Percentiles rank a stretch among this genome's conserved stretches.
These are phyloP conservation scores for Xylariaceae sp. DNA, from an alignment of 2,329 filamentous ascomycete species.

Conservation along the genomic window DNA sequence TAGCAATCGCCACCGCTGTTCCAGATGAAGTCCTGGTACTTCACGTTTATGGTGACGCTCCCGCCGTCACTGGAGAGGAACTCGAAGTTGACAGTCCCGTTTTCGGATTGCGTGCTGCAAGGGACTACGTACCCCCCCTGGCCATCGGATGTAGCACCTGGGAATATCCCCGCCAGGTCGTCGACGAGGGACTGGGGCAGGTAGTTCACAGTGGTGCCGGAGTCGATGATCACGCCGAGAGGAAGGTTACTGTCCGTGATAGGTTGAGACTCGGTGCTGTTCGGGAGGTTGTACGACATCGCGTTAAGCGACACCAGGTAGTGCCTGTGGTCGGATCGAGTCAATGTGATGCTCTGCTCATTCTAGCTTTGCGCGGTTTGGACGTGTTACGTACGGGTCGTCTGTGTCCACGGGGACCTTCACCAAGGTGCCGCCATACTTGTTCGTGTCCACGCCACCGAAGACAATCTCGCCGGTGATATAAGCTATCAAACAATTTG, in stretches of 20 bases:
- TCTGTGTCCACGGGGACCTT: slow-evolving; percentile 33
- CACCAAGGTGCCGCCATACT: slow-evolving; percentile 39
- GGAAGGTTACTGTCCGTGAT: slow-evolving; percentile 20
- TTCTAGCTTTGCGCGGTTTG: too few species aligned
- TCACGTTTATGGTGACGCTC: slow-evolving; percentile 24
- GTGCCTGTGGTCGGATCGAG: too few species aligned
- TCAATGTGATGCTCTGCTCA: too few species aligned
- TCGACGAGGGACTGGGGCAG: slow-evolving; percentile 35
- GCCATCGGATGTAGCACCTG: slow-evolving; percentile 29
- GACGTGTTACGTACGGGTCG: slow-evolving; percentile 24
- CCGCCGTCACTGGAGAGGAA: slow-evolving; percentile 23
- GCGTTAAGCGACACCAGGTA: slow-evolving; percentile 20
- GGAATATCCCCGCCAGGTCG: slow-evolving; percentile 35
- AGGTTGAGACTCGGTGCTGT: slow-evolving; percentile 4
- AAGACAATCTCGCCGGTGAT: slow-evolving; percentile 43
- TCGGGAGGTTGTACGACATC: slow-evolving; percentile 13
- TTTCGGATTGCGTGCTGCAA: slow-evolving; percentile 30
- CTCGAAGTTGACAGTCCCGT: slow-evolving; percentile 40
- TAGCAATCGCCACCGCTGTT: slow-evolving; percentile 19
- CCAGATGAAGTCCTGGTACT: slow-evolving; percentile 25
- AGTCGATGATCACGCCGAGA: slow-evolving; percentile 41
- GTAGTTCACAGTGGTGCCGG: slow-evolving; percentile 42
- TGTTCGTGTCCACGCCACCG: slow-evolving; percentile 44
- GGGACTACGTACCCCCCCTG: slow-evolving; percentile 37
- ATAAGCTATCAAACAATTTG: too few species aligned